These are phyloP conservation scores for Arabidopsis arenosa DNA, from an alignment of 345 rosid species.

Conservation along the genomic window DNA sequence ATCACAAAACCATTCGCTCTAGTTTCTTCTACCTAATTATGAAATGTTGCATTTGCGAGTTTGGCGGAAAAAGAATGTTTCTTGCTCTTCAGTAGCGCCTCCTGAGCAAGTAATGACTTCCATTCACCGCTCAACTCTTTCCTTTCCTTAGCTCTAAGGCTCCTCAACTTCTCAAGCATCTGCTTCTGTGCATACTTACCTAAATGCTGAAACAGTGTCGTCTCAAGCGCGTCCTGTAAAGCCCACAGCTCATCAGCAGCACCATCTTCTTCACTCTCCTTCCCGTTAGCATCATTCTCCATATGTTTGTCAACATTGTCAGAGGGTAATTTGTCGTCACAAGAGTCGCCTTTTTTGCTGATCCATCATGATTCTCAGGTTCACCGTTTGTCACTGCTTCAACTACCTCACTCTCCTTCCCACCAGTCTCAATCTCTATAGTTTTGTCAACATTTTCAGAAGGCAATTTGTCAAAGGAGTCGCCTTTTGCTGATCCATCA, in stretches of 20 bases:
- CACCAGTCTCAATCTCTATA: slow-evolving; percentile 1
- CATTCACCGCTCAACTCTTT: slow-evolving; percentile 28
- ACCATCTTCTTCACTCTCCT: background rate
- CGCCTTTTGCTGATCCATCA: background rate
- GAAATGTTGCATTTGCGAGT: slow-evolving; percentile 1
- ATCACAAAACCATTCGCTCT: background rate
- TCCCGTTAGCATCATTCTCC: background rate
- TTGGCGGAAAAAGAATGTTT: background rate
- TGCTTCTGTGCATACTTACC: background rate
- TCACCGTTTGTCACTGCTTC: slow-evolving; percentile 8
- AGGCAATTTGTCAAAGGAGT: background rate
- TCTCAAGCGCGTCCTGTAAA: slow-evolving; percentile 24
- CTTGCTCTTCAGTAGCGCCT: slow-evolving; percentile 10
- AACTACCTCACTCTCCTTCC: background rate
- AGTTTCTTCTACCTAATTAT: slow-evolving; percentile 13
- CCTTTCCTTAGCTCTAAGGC: background rate
- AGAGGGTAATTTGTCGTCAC: background rate
- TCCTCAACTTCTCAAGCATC: slow-evolving; percentile 22
- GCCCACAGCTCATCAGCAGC: slow-evolving; percentile 17
- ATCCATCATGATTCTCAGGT: background rate
- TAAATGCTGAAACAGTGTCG: background rate
- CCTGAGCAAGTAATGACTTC: slow-evolving; percentile 22
- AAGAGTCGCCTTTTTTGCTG: background rate
- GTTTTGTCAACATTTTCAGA: background rate
- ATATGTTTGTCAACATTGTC: background rate